Conservation (phyloP, 73 alveolate genomes). For the Tetrahymena elliotti region DNA sequence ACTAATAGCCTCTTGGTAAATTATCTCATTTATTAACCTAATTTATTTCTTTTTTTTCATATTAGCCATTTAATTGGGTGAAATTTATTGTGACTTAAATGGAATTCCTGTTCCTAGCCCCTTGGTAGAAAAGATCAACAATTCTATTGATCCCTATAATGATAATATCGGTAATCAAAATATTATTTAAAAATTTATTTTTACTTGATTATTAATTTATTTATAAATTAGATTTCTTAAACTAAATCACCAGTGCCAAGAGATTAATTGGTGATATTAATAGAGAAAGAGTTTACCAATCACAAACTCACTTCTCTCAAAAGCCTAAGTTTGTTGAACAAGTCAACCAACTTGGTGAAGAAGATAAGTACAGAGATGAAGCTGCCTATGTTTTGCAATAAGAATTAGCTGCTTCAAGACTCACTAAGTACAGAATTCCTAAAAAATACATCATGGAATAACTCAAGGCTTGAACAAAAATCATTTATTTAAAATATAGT, state of each 20-base stretch:
- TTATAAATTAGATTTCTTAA: not conserved
- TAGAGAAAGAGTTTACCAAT: not conserved
- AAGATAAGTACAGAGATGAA: not conserved
- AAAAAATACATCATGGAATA: not conserved
- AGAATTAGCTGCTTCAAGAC: not conserved
- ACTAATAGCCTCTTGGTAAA: not conserved
- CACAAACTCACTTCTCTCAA: not conserved
- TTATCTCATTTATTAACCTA: not conserved
- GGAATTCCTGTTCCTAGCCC: not conserved
- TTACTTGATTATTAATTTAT: not conserved
- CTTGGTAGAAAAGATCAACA: not conserved
- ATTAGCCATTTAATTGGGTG: not conserved
- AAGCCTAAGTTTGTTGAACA: not conserved
- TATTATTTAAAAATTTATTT: not conserved
- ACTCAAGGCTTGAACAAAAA: not conserved
- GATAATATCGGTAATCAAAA: not conserved
- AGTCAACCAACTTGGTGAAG: not conserved
- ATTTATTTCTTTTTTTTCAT: not conserved
- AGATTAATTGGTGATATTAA: not conserved
- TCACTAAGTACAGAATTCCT: not conserved
- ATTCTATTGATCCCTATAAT: not conserved
- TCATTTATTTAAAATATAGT: not conserved
- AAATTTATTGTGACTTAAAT: not conserved
- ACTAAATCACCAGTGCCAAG: not conserved
- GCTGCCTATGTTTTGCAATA: not conserved